phyloP scores from a whole-genome alignment of 345 rosid species.

The Salix arbutifolia region DNA sequence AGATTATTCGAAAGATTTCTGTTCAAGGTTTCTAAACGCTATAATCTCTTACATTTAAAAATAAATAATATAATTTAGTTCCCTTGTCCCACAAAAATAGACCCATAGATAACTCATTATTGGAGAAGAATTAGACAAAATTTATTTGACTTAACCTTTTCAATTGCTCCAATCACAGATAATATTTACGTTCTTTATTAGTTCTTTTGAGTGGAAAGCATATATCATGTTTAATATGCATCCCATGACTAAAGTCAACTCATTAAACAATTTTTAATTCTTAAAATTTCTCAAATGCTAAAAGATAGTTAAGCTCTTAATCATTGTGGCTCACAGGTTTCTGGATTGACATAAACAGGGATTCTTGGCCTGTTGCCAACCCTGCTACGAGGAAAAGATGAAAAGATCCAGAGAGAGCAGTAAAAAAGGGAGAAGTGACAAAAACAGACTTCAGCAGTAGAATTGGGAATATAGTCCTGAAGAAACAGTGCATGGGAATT shows the following conservation, averaged over 20 bases:
- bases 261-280: neutral
- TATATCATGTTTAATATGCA: neutral
- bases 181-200: neutral
- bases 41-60: neutral
- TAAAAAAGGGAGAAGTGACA: neutral
- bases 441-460: neutral
- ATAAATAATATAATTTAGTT: neutral
- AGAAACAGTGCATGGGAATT: neutral
- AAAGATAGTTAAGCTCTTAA: neutral
- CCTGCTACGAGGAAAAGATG: neutral
- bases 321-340: neutral
- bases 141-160: neutral
- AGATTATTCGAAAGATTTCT: neutral
- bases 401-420: neutral
- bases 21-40: neutral
- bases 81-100: neutral
- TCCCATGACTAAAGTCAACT: neutral
- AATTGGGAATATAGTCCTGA: neutral
- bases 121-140: neutral
- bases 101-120: neutral
- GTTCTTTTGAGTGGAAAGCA: neutral
- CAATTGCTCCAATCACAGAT: neutral
- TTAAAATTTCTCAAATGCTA: neutral
- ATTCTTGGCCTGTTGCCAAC: neutral
- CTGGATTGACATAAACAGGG: neutral